Conservation (phyloP, 768 basidiomycete genomes). For the Tricholoma flavovirens region DNA sequence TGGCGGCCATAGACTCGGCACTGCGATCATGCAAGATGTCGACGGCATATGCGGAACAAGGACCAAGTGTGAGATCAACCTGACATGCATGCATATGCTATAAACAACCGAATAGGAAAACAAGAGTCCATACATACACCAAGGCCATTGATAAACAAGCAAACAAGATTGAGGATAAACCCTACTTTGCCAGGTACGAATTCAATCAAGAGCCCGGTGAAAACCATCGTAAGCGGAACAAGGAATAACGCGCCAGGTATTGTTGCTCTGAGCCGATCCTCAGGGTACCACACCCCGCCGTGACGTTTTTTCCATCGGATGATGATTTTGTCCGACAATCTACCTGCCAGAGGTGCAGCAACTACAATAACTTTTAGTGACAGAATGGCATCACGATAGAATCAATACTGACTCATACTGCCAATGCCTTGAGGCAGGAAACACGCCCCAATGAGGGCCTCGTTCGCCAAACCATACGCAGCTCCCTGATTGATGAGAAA, state of each 20-base stretch:
- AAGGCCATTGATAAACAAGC: constrained; percentile 57
- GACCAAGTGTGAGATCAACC: constrained; percentile 54
- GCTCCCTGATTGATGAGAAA: constrained; percentile 36
- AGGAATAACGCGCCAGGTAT: constrained; percentile 41
- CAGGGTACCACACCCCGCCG: constrained; percentile 57
- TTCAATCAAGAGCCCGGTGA: constrained; percentile 43
- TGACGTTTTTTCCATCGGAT: constrained; percentile 42
- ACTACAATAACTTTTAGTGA: constrained; percentile 28
- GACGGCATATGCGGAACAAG: constrained; percentile 50
- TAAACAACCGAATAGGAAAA: background rate
- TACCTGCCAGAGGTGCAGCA: constrained; percentile 55
- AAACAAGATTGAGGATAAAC: constrained; percentile 44
- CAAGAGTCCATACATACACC: constrained; percentile 39
- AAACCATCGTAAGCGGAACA: constrained; percentile 46
- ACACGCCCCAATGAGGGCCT: constrained; percentile 52
- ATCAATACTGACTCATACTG: constrained; percentile 41
- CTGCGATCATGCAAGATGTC: constrained; percentile 57
- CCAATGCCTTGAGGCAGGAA: constrained; percentile 58
- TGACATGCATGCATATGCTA: constrained; percentile 17
- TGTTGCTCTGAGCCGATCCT: constrained; percentile 58
- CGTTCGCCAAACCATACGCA: constrained; percentile 49
- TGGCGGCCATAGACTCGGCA: constrained; percentile 58
- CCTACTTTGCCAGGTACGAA: constrained; percentile 47
- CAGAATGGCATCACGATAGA: background rate
- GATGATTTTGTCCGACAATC: constrained; percentile 51